Conservation (phyloP, 306 rosid species). For the Vigna radiata region DNA sequence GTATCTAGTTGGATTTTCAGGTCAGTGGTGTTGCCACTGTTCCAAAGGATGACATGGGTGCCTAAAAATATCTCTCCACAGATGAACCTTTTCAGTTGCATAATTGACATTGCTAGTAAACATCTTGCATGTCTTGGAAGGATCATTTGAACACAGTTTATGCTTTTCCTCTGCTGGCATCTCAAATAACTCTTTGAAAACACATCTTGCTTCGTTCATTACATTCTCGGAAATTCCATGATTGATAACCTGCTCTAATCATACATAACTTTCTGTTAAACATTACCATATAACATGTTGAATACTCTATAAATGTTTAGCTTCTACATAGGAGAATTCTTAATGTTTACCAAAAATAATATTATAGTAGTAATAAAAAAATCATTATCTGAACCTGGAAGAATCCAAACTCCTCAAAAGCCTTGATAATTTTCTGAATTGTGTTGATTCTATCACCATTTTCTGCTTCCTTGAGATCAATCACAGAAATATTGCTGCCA, state of each 20-base stretch:
- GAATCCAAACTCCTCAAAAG: constrained; percentile 48
- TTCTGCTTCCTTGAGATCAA: constrained; percentile 35
- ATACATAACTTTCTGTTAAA: background rate
- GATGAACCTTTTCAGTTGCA: constrained; percentile 43
- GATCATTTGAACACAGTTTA: constrained; percentile 36
- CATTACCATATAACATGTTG: background rate
- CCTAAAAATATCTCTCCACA: too few species aligned
- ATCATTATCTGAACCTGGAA: constrained; percentile 37
- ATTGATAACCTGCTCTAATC: constrained; percentile 41
- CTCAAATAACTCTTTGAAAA: constrained; percentile 40
- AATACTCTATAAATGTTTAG: background rate
- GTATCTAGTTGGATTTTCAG: constrained; percentile 43
- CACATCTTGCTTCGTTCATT: constrained; percentile 25
- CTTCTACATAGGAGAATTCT: background rate
- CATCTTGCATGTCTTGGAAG: constrained; percentile 25
- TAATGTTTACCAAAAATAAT: background rate
- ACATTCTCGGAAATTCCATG: constrained; percentile 38
- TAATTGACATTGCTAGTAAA: constrained; percentile 38
- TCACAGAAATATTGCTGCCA: constrained; percentile 26
- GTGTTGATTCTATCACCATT: constrained; percentile 1
- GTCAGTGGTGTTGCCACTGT: constrained; percentile 46
- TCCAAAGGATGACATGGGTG: too few species aligned
- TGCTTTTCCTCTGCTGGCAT: constrained; percentile 41
- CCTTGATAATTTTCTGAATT: constrained; percentile 41
- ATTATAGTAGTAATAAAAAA: background rate